Base-by-base conservation (phyloP, 2,329 filamentous ascomycete genomes). In the Xylariaceae sp. region DNA sequence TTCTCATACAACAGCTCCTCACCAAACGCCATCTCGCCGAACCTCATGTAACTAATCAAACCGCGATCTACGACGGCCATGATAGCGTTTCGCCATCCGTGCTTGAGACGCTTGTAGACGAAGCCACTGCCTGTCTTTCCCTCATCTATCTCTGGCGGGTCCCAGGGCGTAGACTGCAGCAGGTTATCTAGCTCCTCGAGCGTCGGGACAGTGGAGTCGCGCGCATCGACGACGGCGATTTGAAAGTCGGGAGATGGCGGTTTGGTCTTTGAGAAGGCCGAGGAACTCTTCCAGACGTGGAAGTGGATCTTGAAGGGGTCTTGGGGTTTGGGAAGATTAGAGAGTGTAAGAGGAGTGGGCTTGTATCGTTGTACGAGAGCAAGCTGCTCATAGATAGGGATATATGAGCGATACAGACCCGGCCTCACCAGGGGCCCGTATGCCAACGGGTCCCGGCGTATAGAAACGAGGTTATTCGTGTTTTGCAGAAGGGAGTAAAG, bases 21-120 rank as follows among this genome's bases (percentile, higher is more conserved):
- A 0, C 81, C 87, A 74, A 97, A 97, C 0, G 87, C 87, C 9
- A 86, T 86, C 76, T 97, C 92, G 1, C 83, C 85, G 60, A 97
- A 81, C 23, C 89, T 80, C 69, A 97, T 79, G 71, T 93, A 97
- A 72, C 93, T 97, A 51, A 92, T 88, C 18, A 97, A 81, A 0
- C 94, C 94, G 63, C 91, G 84, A 72, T 97, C 94, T 39, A 97
- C 92, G 1, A 97, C 83, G 0, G 92, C 94, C 23, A 99, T 73
- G 39, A 97, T 79, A 37, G 94, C 89, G 73, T 90, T 94, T 64
- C 90, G 83, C 72, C 88, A 86, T 1, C 92, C 94, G 69, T 96
- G 86, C 74, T 92, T 93, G 64, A 97, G 76, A 60, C 89, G 85
- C 69, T 87, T 83, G 70, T 95, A 94, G 64, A 92, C 74, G 34